Base-by-base conservation (phyloP, 1,284 basidiomycete genomes). In the Ceratobasidium sp. region DNA sequence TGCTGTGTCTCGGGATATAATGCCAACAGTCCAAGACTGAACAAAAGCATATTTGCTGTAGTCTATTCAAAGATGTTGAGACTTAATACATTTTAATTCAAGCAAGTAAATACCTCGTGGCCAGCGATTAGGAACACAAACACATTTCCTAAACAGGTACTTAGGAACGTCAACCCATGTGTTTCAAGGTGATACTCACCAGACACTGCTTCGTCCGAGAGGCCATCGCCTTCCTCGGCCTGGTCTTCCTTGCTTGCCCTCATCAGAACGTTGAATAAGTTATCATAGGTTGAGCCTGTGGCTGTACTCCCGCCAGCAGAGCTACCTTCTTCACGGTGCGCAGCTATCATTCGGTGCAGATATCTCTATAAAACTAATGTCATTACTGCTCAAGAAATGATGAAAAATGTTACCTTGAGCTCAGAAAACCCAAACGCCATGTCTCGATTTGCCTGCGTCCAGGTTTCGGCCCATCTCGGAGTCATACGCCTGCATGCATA, bases 11-110 rank as follows among this genome's bases (percentile, higher is more conserved):
- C 61, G 1, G 69, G 50, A 41, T 71, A 54, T 9, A 63, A 18
- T 18, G 73, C 66, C 18, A 74, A 28, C 23, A 74, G 32, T 3
- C 59, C 67, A n/a, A 74, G 70, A 35, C 43, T 41, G 38, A 58
- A 71, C 44, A 69, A 47, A 1, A 71, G 41, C n/a, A 59, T 44
- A 35, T 74, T 67, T 13, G 73, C 73, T 7, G 73, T 74, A 26
- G 73, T 74, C 73, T 74, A 38, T n/a, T n/a, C n/a, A n/a, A n/a
- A n/a, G n/a, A n/a, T n/a, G n/a, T n/a, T n/a, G n/a, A n/a, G n/a
- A n/a, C n/a, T n/a, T n/a, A n/a, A n/a, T n/a, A n/a, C n/a, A n/a
- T n/a, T n/a, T n/a, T n/a, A 52, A 21, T 13, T 21, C 8, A 23
- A 13, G 9, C 9, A 7, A 13, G 8, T 21, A 23, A 13, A 8